Conservation (phyloP, 1,284 basidiomycete species). For the Ustilago xerochloae region DNA sequence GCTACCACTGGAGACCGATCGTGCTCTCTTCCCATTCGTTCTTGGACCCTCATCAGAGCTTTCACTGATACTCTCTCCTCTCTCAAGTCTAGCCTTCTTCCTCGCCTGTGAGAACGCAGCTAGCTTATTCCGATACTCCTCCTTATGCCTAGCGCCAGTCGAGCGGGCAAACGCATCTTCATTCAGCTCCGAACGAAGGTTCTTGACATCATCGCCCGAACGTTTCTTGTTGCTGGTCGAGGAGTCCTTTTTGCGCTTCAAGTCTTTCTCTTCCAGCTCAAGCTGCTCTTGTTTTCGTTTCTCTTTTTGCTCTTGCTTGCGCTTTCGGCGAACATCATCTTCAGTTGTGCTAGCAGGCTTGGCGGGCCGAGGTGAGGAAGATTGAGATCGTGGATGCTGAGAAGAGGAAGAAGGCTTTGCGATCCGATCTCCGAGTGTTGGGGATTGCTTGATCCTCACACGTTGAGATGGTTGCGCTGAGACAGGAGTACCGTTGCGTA, state of each 20-base stretch:
- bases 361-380: conserved; percentile 6
- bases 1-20: conserved; percentile 2
- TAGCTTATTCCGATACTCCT: conserved; percentile 34
- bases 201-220: conserved; percentile 29
- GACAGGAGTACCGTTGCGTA: conserved; percentile 7
- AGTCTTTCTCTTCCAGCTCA: conserved; percentile 6
- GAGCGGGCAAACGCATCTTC: conserved; percentile 50
- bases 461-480: neutral
- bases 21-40: neutral
- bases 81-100: conserved; percentile 19
- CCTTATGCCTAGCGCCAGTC: conserved; percentile 35
- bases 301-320: neutral
- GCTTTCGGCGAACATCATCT: neutral
- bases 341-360: neutral
- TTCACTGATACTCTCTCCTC: conserved; percentile 19
- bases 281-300: conserved; percentile 2
- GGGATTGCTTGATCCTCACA: conserved; percentile 10
- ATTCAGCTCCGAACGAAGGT: conserved; percentile 48
- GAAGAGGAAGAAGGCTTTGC: neutral
- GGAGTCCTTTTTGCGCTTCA: conserved; percentile 2
- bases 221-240: neutral
- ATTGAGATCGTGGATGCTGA: neutral
- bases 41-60: conserved; percentile 6
- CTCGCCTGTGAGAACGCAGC: conserved; percentile 30
- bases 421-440: conserved; percentile 12